Conservation (phyloP, 495 filamentous ascomycete species). For the Podospora tetraspora region DNA sequence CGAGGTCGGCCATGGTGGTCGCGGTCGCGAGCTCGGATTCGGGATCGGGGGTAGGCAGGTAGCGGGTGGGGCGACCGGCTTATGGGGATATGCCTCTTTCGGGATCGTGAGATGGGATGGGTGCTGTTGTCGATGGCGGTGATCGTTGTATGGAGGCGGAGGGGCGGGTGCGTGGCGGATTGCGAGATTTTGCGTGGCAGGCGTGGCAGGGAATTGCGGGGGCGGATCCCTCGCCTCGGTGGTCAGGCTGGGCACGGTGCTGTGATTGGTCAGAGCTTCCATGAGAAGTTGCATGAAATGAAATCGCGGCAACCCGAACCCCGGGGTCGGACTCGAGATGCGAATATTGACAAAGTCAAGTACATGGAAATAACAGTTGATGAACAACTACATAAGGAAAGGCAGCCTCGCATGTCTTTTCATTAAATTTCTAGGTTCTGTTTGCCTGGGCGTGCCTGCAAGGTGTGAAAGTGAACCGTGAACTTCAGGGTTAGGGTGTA, state of each 20-base stretch:
- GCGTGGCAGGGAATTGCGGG: neutral
- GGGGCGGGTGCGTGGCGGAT: neutral
- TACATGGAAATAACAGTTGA: neutral
- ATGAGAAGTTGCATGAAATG: neutral
- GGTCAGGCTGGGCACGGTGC: neutral
- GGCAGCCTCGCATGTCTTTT: neutral
- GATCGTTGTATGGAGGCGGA: constrained; percentile 27
- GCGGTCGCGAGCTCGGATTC: constrained; percentile 5
- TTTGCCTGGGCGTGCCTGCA: neutral
- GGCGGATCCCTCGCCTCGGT: neutral
- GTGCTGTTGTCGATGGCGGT: constrained; percentile 6
- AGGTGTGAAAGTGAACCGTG: neutral
- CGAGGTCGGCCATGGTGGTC: constrained; percentile 13
- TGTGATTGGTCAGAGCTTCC: neutral
- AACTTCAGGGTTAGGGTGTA: neutral
- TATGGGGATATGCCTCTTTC: constrained; percentile 8
- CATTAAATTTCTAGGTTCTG: neutral
- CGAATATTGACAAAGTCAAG: neutral
- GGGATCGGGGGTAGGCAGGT: neutral
- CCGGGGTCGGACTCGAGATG: neutral
- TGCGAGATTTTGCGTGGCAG: neutral
- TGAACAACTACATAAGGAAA: neutral
- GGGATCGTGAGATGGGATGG: constrained; percentile 1
- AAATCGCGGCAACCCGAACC: neutral
- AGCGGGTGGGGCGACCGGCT: constrained; percentile 14